phyloP scores from a whole-genome alignment of 345 rosid species.

The Eucalyptus erythrocorys region DNA sequence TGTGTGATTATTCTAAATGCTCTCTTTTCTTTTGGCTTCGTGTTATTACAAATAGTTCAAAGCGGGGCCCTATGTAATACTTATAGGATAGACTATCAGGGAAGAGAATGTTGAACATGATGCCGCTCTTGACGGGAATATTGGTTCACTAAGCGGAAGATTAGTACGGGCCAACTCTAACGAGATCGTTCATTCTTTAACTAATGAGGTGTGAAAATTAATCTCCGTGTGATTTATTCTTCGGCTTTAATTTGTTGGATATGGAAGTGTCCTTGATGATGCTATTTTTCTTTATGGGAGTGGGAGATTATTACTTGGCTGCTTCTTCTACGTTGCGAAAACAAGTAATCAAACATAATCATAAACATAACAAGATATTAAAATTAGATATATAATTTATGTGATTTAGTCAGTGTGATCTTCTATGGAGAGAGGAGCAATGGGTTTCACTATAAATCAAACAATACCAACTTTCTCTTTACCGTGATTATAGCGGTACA shows the following conservation, averaged over 20 bases:
- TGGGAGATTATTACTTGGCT: neutral
- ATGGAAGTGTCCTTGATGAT: neutral
- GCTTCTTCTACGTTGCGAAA: neutral
- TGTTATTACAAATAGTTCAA: neutral
- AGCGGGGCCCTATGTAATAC: neutral
- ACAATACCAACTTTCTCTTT: neutral
- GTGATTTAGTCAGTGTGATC: rapidly evolving
- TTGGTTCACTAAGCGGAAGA: neutral
- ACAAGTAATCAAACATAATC: neutral
- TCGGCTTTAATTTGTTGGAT: neutral
- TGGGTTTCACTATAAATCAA: rapidly evolving
- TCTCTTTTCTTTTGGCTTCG: neutral
- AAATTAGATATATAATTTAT: neutral
- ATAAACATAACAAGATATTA: rapidly evolving
- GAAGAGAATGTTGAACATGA: neutral
- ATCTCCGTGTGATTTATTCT: rapidly evolving
- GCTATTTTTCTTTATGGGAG: neutral
- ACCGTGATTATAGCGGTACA: neutral
- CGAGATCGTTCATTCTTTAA: neutral
- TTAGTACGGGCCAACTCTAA: neutral
- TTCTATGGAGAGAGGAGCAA: neutral
- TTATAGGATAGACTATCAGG: rapidly evolving
- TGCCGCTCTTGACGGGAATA: neutral
- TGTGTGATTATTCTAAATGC: neutral
- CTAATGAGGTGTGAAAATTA: neutral